A percentile compares a stretch with the other conserved stretches of the same genome.
Conservation (phyloP, 345 rosid species). For the Murraya paniculata region DNA sequence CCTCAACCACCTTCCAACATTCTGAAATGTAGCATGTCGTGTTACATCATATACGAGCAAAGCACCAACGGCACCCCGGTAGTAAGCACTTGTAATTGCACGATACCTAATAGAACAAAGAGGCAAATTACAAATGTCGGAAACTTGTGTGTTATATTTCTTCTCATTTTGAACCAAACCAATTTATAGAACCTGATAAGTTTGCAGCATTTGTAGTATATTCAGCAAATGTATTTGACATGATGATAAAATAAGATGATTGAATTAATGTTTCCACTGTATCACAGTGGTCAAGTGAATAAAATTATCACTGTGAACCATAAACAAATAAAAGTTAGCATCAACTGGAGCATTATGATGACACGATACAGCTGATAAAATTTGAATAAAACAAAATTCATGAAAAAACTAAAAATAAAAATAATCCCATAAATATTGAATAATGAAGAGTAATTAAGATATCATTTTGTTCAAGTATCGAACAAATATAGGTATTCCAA, state of each 20-base stretch:
- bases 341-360: not conserved
- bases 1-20: slow-evolving; percentile 48
- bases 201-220: not conserved
- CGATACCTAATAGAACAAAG: slow-evolving; percentile 36
- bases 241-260: not conserved
- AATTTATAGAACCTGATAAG: not conserved
- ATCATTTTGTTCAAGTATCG: not conserved
- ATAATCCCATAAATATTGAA: not conserved
- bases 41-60: slow-evolving; percentile 55
- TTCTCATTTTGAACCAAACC: not conserved
- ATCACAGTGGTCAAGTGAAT: not conserved
- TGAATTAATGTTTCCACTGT: not conserved
- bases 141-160: not conserved
- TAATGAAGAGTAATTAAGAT: not conserved
- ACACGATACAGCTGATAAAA: not conserved
- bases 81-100: slow-evolving; percentile 62
- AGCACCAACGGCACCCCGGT: slow-evolving; percentile 60
- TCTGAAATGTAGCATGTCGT: slow-evolving; percentile 44
- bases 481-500: not conserved
- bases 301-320: not conserved
- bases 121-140: not conserved
- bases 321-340: not conserved
- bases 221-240: not conserved
- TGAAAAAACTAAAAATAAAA: no score
- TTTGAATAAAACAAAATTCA: not conserved